phyloP scores from a whole-genome alignment of 2,329 filamentous ascomycete genomes.

The Aureobasidium sp. region DNA sequence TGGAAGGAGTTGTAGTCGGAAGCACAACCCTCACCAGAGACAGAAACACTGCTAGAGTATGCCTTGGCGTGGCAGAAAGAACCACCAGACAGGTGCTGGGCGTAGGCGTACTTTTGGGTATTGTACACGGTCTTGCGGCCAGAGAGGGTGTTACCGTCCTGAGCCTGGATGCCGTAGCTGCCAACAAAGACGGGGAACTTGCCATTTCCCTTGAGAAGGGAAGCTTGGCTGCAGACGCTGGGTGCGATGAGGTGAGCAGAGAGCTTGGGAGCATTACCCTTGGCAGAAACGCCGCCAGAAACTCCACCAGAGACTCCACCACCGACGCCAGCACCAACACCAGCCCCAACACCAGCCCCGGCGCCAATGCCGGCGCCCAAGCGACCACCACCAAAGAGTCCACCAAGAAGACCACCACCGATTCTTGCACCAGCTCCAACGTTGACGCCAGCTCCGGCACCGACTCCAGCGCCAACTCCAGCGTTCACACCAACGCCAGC shows the following conservation, averaged over 20 bases:
- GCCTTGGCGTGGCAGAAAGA: constrained; percentile 23
- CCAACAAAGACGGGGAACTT: constrained; percentile 32
- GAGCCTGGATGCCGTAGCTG: constrained; percentile 31
- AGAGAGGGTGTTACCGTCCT: constrained; percentile 29
- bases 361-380: background rate
- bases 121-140: constrained; percentile 27
- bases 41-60: background rate
- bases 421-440: background rate
- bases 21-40: background rate
- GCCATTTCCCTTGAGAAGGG: constrained; percentile 20
- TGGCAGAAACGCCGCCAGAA: background rate
- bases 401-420: no score
- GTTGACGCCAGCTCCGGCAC: background rate
- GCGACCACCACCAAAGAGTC: background rate
- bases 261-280: background rate
- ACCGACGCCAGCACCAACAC: background rate
- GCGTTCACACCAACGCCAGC: background rate
- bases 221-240: constrained; percentile 25
- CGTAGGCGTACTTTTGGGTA: constrained; percentile 30
- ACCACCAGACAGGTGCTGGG: constrained; percentile 29
- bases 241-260: constrained; percentile 24
- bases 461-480: background rate
- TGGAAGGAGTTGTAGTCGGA: constrained; percentile 11
- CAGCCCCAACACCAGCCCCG: background rate
- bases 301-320: background rate